These are phyloP conservation scores for Neonectria coccinea DNA, from an alignment of 2,329 filamentous ascomycete species.

Conservation along the genomic window DNA sequence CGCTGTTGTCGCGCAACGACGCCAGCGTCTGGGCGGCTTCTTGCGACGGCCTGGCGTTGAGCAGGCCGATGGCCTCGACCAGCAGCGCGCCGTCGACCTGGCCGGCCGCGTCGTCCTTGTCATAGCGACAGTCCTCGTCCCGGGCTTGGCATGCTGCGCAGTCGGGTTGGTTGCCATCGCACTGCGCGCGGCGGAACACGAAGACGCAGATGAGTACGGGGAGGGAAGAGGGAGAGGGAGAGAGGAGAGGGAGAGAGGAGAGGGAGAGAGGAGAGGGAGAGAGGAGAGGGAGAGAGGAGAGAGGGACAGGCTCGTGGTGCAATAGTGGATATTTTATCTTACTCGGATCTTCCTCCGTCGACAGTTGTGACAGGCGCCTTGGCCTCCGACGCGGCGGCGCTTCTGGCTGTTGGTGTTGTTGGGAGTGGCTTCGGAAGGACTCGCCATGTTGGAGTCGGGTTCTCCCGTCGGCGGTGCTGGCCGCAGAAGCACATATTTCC, in stretches of 20 bases:
- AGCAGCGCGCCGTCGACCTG: not conserved
- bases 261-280: too few species aligned
- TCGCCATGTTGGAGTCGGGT: not conserved
- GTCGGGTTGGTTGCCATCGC: not conserved
- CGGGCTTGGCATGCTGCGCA: conserved; percentile 1
- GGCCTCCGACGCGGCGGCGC: not conserved
- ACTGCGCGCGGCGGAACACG: not conserved
- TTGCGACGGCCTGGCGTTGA: not conserved
- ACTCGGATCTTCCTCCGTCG: conserved; percentile 6
- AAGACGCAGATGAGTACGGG: not conserved
- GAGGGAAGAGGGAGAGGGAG: not conserved
- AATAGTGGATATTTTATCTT: not conserved
- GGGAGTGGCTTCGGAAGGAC: not conserved
- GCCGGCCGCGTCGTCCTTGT: not conserved
- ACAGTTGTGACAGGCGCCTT: not conserved
- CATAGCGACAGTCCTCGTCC: not conserved
- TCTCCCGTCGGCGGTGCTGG: not conserved
- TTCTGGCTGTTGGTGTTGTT: not conserved
- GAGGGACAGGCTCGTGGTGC: not conserved
- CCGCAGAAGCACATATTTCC: not conserved
- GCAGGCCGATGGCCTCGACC: not conserved
- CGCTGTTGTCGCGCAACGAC: not conserved
- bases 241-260: not conserved
- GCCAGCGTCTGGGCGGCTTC: not conserved
- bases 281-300: not conserved